phyloP scores from a whole-genome alignment of 163 green algal genomes.

The Prototheca wickerhamii region DNA sequence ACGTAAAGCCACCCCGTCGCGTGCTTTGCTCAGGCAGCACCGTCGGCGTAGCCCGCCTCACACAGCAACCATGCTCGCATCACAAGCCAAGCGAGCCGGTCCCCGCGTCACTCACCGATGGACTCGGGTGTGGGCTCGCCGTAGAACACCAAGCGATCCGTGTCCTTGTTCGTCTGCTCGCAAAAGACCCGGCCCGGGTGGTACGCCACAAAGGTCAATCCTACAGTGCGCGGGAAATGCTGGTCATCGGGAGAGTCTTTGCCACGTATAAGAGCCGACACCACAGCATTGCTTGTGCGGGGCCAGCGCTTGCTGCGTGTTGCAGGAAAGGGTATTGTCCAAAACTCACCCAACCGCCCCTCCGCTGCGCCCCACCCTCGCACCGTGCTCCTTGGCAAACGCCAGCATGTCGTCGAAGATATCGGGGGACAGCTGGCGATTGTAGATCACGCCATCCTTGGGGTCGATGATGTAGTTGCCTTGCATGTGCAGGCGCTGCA shows the following conservation, averaged over 20 bases:
- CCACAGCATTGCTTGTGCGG: too few relatives aligned
- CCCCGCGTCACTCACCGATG: slow-evolving; percentile 31
- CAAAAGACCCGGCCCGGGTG: slow-evolving; percentile 51
- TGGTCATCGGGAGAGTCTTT: neutral
- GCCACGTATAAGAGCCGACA: too few relatives aligned
- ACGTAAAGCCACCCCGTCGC: too few relatives aligned
- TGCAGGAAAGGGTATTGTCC: too few relatives aligned
- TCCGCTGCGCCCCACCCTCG: neutral
- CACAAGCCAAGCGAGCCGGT: neutral
- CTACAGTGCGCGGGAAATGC: slow-evolving; percentile 3
- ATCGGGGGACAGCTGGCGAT: slow-evolving; percentile 25
- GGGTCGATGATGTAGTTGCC: slow-evolving; percentile 36
- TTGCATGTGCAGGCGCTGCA: slow-evolving; percentile 30
- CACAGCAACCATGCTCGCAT: neutral
- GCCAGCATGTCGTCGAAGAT: slow-evolving; percentile 37
- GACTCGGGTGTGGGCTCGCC: slow-evolving; percentile 57
- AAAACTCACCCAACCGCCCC: too few relatives aligned
- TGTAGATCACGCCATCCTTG: slow-evolving; percentile 26
- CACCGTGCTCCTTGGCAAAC: slow-evolving; percentile 35
- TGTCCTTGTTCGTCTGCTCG: slow-evolving; percentile 43
- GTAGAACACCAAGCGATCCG: slow-evolving; percentile 66
- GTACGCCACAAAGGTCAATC: slow-evolving; percentile 59
- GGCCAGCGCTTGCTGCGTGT: too few relatives aligned
- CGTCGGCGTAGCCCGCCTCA: too few relatives aligned
- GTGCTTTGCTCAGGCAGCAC: too few relatives aligned